These are phyloP conservation scores for Daldinia loculata DNA, from an alignment of 495 filamentous ascomycete species.

Conservation along the genomic window DNA sequence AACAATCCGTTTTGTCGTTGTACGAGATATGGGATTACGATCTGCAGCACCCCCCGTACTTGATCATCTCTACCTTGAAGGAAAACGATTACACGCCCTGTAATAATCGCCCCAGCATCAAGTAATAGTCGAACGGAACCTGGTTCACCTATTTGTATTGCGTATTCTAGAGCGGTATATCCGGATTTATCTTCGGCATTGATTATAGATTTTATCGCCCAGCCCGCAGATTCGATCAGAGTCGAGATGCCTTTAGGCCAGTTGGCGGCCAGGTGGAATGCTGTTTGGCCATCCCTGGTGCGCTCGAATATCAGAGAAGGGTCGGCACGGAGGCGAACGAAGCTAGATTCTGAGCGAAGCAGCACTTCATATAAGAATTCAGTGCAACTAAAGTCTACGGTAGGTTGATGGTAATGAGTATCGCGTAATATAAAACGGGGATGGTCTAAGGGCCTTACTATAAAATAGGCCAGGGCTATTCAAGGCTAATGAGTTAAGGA, in stretches of 20 bases:
- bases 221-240: conserved; percentile 7
- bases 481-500: not conserved
- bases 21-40: not conserved
- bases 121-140: conserved; percentile 8
- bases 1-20: not conserved
- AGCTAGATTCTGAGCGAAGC: too few relatives aligned
- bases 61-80: too few relatives aligned
- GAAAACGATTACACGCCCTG: too few relatives aligned
- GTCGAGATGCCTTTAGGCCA: conserved; percentile 25
- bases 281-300: not conserved
- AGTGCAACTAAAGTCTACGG: not conserved
- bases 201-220: conserved; percentile 7
- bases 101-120: conserved; percentile 3
- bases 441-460: not conserved
- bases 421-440: not conserved
- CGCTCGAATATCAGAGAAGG: not conserved
- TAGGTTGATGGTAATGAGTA: not conserved
- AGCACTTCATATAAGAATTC: too few relatives aligned
- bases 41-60: too few relatives aligned
- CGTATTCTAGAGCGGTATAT: not conserved
- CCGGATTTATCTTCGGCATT: not conserved
- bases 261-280: conserved; percentile 15
- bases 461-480: not conserved
- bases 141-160: not conserved
- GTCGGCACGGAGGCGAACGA: not conserved